Percentiles rank a stretch among this genome's conserved stretches.
These are phyloP conservation scores for Sordaria brevicollis DNA, from an alignment of 495 filamentous ascomycete genomes.

Conservation along the genomic window DNA sequence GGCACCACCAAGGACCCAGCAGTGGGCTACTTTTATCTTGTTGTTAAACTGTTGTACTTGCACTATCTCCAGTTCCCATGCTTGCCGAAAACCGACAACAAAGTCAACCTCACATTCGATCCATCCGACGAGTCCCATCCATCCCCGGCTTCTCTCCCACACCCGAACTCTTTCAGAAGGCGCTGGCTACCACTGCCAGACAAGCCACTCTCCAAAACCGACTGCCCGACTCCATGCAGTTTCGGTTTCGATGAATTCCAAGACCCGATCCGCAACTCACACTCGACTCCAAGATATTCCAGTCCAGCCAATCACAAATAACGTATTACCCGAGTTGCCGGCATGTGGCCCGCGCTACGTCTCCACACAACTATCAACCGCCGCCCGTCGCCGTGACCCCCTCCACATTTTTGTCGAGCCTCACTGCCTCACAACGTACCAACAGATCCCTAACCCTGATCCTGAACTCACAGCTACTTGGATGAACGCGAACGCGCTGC, in stretches of 20 bases:
- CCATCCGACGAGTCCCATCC: too few relatives aligned
- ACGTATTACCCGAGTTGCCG: conserved; percentile 26
- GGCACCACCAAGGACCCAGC: not conserved
- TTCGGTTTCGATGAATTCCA: conserved; percentile 7
- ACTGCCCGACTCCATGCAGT: not conserved
- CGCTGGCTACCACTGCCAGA: not conserved
- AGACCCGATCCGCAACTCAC: conserved; percentile 13
- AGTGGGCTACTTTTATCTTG: not conserved
- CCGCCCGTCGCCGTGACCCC: not conserved
- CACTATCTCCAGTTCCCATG: not conserved
- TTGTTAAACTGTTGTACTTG: not conserved
- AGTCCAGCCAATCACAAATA: conserved; percentile 12
- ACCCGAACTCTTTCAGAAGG: not conserved
- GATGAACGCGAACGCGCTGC: not conserved
- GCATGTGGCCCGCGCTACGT: conserved; percentile 7
- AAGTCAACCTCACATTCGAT: too few relatives aligned
- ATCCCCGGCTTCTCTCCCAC: not conserved
- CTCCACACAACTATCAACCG: not conserved
- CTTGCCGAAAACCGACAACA: too few relatives aligned
- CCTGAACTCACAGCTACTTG: not conserved
- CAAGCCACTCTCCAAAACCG: not conserved
- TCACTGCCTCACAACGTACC: too few relatives aligned
- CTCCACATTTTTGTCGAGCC: not conserved
- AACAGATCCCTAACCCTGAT: not conserved
- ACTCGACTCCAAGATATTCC: conserved; percentile 1